A percentile compares a stretch with the other conserved stretches of the same genome.
Conservation (phyloP, 2,329 filamentous ascomycete species). For the Pseudogymnoascus sp. region DNA sequence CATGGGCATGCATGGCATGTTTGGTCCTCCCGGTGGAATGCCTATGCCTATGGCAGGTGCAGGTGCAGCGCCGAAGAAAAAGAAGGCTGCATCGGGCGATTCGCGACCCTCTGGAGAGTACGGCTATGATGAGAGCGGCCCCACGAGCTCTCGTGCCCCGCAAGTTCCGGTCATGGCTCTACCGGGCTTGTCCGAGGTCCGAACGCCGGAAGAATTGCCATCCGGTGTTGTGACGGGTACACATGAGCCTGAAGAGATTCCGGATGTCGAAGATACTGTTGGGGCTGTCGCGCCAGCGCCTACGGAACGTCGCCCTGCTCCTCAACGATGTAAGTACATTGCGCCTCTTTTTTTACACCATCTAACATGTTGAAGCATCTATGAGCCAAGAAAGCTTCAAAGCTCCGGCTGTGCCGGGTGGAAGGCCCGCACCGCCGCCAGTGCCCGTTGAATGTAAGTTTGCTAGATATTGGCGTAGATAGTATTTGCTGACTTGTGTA, state of each 20-base stretch:
- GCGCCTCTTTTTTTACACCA: background rate
- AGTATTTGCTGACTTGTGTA: constrained; percentile 32
- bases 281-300: constrained; percentile 39
- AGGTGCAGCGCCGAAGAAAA: constrained; percentile 50
- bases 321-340: constrained; percentile 25
- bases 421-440: constrained; percentile 48
- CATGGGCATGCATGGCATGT: constrained; percentile 95
- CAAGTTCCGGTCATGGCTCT: constrained; percentile 57
- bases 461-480: background rate
- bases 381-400: constrained; percentile 8
- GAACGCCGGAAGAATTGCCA: constrained; percentile 39
- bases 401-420: constrained; percentile 29
- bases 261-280: constrained; percentile 47
- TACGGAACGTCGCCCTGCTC: constrained; percentile 30
- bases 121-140: constrained; percentile 32
- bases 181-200: constrained; percentile 58
- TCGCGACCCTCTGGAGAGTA: constrained; percentile 39
- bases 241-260: constrained; percentile 36
- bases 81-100: constrained; percentile 29
- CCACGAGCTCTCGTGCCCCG: constrained; percentile 38
- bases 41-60: constrained; percentile 46
- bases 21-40: constrained; percentile 63
- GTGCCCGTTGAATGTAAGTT: constrained; percentile 55
- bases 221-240: constrained; percentile 29
- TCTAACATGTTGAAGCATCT: background rate